A percentile compares a stretch with the other conserved stretches of the same genome.
These are phyloP conservation scores for Trichoderma breve DNA, from an alignment of 2,329 filamentous ascomycete species.

Conservation along the genomic window DNA sequence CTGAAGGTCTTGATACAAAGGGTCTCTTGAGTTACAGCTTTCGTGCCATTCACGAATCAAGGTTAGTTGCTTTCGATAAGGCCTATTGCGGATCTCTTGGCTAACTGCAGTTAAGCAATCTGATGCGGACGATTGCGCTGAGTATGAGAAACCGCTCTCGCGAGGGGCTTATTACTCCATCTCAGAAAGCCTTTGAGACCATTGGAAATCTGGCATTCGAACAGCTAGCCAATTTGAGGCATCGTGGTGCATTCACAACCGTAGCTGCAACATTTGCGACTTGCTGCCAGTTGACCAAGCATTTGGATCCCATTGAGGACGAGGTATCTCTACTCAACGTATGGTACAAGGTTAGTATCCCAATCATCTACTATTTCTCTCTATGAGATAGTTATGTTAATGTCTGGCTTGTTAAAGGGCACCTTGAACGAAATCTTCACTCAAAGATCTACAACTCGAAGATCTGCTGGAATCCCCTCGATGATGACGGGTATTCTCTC, in stretches of 20 bases:
- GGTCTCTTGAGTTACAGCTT: constrained; percentile 93
- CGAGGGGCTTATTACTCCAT: constrained; percentile 46
- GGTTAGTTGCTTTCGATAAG: constrained; percentile 46
- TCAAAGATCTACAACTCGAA: constrained; percentile 78
- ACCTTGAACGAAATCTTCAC: constrained; percentile 68
- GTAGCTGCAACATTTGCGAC: constrained; percentile 83
- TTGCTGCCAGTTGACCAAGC: constrained; percentile 67
- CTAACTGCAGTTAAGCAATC: constrained; percentile 51
- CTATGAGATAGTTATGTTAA: neutral
- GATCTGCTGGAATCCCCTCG: constrained; percentile 88
- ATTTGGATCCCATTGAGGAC: constrained; percentile 36
- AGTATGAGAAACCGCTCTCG: constrained; percentile 50
- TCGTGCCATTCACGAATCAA: constrained; percentile 90
- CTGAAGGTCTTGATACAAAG: constrained; percentile 74
- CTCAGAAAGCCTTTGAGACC: constrained; percentile 55
- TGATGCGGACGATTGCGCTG: constrained; percentile 62
- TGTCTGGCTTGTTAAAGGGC: constrained; percentile 40
- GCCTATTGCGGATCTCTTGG: constrained; percentile 10
- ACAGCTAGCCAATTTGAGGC: constrained; percentile 78
- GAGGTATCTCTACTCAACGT: constrained; percentile 51
- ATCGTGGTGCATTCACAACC: constrained; percentile 90
- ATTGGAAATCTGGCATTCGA: constrained; percentile 76
- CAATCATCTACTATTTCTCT: neutral
- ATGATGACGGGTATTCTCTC: constrained; percentile 79
- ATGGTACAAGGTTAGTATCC: constrained; percentile 65